Base-by-base conservation (phyloP, 257 asterid species). In the Solanum ossicruentum region DNA sequence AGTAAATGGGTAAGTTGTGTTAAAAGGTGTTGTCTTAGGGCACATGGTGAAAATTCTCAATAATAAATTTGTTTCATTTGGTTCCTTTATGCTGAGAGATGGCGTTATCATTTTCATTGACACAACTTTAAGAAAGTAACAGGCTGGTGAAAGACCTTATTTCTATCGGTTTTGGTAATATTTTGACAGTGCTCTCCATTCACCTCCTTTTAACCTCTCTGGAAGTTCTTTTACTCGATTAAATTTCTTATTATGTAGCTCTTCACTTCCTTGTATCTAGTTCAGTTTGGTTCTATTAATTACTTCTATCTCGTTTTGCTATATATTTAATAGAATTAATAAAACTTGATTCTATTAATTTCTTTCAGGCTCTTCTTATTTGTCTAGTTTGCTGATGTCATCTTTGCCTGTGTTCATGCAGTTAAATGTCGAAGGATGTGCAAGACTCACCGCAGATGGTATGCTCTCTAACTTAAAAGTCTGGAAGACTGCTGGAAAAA, bases 351-450 rank as follows among this genome's bases (percentile, higher is more conserved):
- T 20, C 80, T 71, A 11, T 43, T 71, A 11, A 71, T 71, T 41
- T 71, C 55, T 71, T 75, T 70, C 58, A 65, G 81, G 18, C 23
- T 51, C 47, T 21, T 17, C 54, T 18, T 47, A 63, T 49, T 58
- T 61, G 9, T 45, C 67, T 65, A 32, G 56, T 69, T 32, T 86
- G 49, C 49, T 63, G 12, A 60, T 36, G 54, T 58, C 73, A 8
- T 80, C 28, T 83, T 65, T 23, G 66, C 21, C 58, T 72, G 78
- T 81, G 70, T 69, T 75, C 77, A 65, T 90, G 90, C 92, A 96
- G 99, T 90, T 96, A 86, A 90, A 93, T 66, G 92, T 93, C 75
- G 85, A 89, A 0, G 98, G 97, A 63, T 96, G 96, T 84, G 52
- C 15, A 16, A 89, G 81, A 57, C 93, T 96, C 55, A 65, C 81